Percentiles rank a stretch among this genome's conserved stretches.
phyloP scores from a whole-genome alignment of 176 grass and related monocot genomes.

The Triticum urartu region DNA sequence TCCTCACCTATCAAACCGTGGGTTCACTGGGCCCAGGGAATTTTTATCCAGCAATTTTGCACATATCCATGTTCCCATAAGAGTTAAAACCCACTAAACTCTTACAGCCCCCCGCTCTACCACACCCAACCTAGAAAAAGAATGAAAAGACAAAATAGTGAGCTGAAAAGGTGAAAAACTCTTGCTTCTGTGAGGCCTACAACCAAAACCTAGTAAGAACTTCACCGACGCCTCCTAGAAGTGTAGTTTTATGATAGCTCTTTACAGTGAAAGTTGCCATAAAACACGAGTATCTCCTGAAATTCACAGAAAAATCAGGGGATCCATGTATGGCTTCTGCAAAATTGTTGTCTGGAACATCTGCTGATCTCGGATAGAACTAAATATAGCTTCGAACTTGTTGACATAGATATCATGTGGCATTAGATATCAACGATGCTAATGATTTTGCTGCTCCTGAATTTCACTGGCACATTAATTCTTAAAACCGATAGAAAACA shows the following conservation, averaged over 20 bases:
- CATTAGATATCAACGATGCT: background rate
- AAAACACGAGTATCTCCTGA: constrained; percentile 9
- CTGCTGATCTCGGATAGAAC: background rate
- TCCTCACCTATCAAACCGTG: background rate
- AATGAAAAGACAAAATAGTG: background rate
- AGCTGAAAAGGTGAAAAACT: background rate
- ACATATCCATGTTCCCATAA: background rate
- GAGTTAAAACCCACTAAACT: background rate
- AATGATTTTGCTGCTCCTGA: background rate
- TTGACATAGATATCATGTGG: background rate
- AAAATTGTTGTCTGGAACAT: background rate
- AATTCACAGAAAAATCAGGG: background rate
- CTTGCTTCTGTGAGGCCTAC: background rate
- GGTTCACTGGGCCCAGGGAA: background rate
- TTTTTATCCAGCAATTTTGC: background rate
- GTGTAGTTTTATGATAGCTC: background rate
- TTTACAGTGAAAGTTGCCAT: background rate
- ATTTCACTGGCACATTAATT: constrained; percentile 6
- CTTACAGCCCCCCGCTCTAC: background rate
- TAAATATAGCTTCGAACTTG: background rate
- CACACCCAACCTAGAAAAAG: background rate
- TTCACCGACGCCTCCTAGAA: background rate
- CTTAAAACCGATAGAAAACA: constrained; percentile 2
- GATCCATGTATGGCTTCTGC: background rate
- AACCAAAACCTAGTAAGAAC: background rate